Evolutionary conservation across 129 eudicot genomes (phyloP), one percentile per base, ranked within the genome.

Genomic region (Chrysanthemum lavandulifolium): DNA sequence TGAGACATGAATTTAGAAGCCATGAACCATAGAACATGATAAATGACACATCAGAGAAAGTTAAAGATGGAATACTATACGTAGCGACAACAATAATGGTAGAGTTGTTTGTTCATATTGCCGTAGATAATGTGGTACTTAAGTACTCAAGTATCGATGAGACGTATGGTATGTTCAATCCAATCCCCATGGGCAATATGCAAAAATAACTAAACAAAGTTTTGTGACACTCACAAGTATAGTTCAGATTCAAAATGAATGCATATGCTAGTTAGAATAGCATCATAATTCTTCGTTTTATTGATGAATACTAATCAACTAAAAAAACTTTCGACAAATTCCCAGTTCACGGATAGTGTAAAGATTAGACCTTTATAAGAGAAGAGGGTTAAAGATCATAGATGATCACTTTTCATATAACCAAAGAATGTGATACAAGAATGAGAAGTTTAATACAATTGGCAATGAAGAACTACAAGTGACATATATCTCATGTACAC

Each of bases 401-500:
- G 55, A 74, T 64, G 33, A 63, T 13, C 58, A 50, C 53, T 16
- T 73, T 62, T 48, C 12, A 48, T 23, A 47, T 23, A 61, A 48
- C 48, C 25, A 53, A 69, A 69, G 68, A 66, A 61, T 61, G 33
- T 9, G 61, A 73, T 47, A 25, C 76, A 71, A 71, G 19, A 45
- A 75, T 23, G 29, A 54, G 7, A 55, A 45, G 65, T 33, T 33
- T 48, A 65, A 54, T 65, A 66, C 73, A 75, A 66, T 66, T 61
- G 69, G 45, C 18, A 61, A 27, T 9, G 23, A 55, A 49, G 31
- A 51, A 47, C 62, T 68, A 59, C 40, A 50, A 56, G 47, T 61
- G 15, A 78, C 60, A 71, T 51, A 70, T 25, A 36, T 69, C 75
- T 14, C 70, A 77, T 77, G 70, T 77, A 77, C 76, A 77, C 71